Evolutionary conservation across 2,329 filamentous ascomycete species (phyloP).

Genomic region (Trichophyton simii): DNA sequence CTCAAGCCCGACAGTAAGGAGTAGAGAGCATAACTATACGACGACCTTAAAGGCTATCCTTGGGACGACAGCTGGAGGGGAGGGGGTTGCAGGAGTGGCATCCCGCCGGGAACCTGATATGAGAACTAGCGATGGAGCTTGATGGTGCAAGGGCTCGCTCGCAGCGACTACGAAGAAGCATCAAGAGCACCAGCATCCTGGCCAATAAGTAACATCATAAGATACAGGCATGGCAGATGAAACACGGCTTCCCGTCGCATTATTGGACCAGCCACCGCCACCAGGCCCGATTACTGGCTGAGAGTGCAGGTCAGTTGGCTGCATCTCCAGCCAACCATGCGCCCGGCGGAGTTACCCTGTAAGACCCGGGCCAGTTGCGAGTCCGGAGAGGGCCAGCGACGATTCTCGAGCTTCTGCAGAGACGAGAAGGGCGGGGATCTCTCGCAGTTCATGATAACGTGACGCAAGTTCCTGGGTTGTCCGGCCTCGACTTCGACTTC

Average conservation of each 20-base stretch:
- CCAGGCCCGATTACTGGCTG: not conserved
- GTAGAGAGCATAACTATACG: too few relatives aligned
- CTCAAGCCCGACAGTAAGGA: too few relatives aligned
- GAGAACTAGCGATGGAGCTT: not conserved
- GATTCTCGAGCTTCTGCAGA: not conserved
- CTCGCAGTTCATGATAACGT: constrained; percentile 4
- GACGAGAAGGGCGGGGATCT: not conserved
- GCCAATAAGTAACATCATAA: not conserved
- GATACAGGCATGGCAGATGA: not conserved
- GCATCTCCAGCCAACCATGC: constrained; percentile 2
- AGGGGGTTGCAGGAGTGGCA: not conserved
- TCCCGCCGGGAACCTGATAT: not conserved
- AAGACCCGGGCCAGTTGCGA: not conserved
- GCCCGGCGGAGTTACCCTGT: not conserved
- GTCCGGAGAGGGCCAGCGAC: not conserved
- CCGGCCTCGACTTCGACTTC: not conserved
- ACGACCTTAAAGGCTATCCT: too few relatives aligned
- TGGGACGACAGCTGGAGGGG: not conserved
- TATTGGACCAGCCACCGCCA: constrained; percentile 4
- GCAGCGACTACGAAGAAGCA: not conserved
- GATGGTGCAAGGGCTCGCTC: not conserved
- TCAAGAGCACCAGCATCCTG: not conserved
- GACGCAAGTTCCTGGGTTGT: constrained; percentile 1
- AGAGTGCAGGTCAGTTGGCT: not conserved
- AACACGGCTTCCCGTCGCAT: not conserved